Percentiles rank a stretch among this genome's conserved stretches.
These are phyloP conservation scores for Plantago major DNA, from an alignment of 257 asterid genomes.

Conservation along the genomic window DNA sequence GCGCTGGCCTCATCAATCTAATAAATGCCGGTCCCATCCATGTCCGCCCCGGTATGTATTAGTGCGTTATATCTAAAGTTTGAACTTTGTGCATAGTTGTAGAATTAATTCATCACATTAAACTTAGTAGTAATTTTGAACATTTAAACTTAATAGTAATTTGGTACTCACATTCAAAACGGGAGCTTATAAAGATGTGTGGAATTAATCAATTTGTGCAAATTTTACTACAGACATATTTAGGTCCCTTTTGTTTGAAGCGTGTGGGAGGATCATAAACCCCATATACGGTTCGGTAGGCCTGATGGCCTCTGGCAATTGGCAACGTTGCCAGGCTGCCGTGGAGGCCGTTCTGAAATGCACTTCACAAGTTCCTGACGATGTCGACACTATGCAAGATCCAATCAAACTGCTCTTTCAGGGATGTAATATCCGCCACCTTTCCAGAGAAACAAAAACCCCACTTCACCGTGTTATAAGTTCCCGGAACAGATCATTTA, in stretches of 20 bases:
- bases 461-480: conserved; percentile 17
- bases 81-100: no score
- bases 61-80: no score
- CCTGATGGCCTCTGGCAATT: conserved; percentile 55
- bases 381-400: conserved; percentile 1
- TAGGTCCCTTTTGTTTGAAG: conserved; percentile 62
- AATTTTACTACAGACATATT: conserved; percentile 37
- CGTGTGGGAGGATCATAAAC: conserved; percentile 85
- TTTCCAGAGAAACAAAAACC: conserved; percentile 25
- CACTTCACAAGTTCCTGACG: conserved; percentile 27
- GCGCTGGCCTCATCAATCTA: conserved; percentile 82
- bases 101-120: no score
- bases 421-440: conserved; percentile 47
- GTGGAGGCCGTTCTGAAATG: conserved; percentile 70
- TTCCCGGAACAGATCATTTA: conserved; percentile 23
- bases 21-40: conserved; percentile 52
- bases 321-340: conserved; percentile 67
- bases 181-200: no score
- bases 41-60: conserved; percentile 55
- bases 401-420: conserved; percentile 7
- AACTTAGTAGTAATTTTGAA: no score
- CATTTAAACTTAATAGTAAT: not conserved
- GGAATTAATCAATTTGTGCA: not conserved
- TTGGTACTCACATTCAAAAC: no score
- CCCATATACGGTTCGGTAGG: conserved; percentile 73